These are phyloP conservation scores for Neoboletus brunneissimus DNA, from an alignment of 768 basidiomycete species.

Conservation along the genomic window DNA sequence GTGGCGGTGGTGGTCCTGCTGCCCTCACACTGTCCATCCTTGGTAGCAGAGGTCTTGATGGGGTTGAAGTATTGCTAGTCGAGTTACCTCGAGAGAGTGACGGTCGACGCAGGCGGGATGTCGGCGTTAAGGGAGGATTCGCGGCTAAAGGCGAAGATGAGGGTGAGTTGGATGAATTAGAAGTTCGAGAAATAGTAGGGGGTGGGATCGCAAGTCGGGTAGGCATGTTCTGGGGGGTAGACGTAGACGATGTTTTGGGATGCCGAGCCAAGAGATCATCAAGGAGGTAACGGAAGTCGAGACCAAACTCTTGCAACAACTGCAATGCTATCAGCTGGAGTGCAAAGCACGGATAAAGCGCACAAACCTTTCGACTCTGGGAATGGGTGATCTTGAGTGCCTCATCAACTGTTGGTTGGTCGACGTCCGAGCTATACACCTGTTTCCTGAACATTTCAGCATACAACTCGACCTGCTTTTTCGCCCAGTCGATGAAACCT, in stretches of 20 bases:
- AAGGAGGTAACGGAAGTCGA: constrained; percentile 94
- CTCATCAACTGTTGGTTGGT: constrained; percentile 68
- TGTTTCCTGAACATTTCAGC: constrained; percentile 86
- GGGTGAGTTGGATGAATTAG: constrained; percentile 15
- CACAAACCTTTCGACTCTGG: constrained; percentile 79
- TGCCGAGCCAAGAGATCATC: constrained; percentile 60
- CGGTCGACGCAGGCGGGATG: constrained; percentile 25
- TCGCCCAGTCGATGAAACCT: constrained; percentile 97
- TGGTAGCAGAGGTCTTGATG: constrained; percentile 25
- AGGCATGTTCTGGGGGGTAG: constrained; percentile 25
- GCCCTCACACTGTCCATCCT: constrained; percentile 29
- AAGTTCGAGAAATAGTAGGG: constrained; percentile 15
- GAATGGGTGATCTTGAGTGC: constrained; percentile 71
- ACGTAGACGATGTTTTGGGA: constrained; percentile 37
- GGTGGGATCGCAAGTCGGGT: constrained; percentile 26
- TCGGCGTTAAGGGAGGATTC: constrained; percentile 27
- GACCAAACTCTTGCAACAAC: constrained; percentile 89
- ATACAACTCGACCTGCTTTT: constrained; percentile 77
- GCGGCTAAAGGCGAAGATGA: constrained; percentile 12
- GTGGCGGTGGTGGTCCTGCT: constrained; percentile 60
- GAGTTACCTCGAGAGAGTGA: constrained; percentile 27
- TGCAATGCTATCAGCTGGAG: constrained; percentile 27
- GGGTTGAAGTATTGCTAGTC: constrained; percentile 22
- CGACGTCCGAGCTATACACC: constrained; percentile 82
- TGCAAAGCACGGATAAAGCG: not conserved